These are phyloP conservation scores for Arabidopsis arenosa DNA, from an alignment of 345 rosid species.

Conservation along the genomic window DNA sequence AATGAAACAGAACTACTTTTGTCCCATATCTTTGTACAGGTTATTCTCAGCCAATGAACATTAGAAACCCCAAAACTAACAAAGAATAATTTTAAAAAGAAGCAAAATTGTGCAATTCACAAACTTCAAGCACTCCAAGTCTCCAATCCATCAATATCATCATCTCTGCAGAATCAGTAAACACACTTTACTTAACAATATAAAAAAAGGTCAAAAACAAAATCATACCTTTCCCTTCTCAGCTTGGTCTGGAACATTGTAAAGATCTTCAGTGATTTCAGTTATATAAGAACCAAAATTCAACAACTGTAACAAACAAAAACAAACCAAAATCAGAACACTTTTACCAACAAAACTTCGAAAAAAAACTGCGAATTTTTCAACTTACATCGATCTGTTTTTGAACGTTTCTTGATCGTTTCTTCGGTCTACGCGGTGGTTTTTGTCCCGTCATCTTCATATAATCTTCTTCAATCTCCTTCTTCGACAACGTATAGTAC, in stretches of 20 bases:
- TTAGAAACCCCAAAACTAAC: background rate
- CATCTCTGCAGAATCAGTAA: slow-evolving; percentile 28
- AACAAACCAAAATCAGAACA: background rate
- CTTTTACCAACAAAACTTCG: background rate
- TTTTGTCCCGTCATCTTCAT: slow-evolving; percentile 52
- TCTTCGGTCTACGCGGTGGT: slow-evolving; percentile 79
- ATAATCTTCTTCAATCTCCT: slow-evolving; percentile 80
- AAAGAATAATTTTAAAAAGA: background rate
- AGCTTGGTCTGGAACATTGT: slow-evolving; percentile 64
- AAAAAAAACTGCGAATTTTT: background rate
- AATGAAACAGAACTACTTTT: slow-evolving; percentile 18
- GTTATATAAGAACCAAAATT: slow-evolving; percentile 74
- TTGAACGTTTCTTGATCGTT: slow-evolving; percentile 65
- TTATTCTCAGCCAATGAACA: slow-evolving; percentile 32
- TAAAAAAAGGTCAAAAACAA: background rate
- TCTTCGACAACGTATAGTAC: slow-evolving; percentile 53
- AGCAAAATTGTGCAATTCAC: slow-evolving; percentile 5
- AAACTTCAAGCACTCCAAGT: slow-evolving; percentile 13
- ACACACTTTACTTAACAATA: background rate
- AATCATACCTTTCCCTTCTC: slow-evolving; percentile 61
- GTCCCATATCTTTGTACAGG: slow-evolving; percentile 19
- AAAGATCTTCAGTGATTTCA: slow-evolving; percentile 64
- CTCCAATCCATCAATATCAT: slow-evolving; percentile 4
- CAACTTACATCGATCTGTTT: slow-evolving; percentile 70
- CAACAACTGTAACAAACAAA: slow-evolving; percentile 52